phyloP scores from a whole-genome alignment of 2,329 filamentous ascomycete genomes.

The Chrysoporthe cubensis region DNA sequence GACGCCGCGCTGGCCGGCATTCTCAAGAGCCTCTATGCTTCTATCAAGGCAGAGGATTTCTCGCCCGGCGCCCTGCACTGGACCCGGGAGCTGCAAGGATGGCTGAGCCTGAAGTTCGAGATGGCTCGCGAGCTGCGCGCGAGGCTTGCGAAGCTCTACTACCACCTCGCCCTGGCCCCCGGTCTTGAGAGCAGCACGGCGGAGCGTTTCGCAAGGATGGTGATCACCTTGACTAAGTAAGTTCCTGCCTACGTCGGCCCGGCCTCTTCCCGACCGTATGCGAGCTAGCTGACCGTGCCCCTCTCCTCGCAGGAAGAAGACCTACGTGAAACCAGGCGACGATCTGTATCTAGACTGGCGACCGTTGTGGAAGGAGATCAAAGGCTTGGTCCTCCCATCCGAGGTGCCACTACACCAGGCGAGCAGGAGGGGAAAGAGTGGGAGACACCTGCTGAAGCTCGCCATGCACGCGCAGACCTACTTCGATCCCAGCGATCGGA shows the following conservation, averaged over 20 bases:
- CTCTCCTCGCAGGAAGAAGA: conserved; percentile 71
- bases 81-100: conserved; percentile 93
- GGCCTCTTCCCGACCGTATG: not conserved
- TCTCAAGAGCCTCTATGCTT: conserved; percentile 89
- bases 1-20: conserved; percentile 84
- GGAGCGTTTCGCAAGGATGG: conserved; percentile 96
- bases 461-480: conserved; percentile 90
- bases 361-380: conserved; percentile 90
- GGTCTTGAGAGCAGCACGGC: conserved; percentile 81
- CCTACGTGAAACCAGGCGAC: conserved; percentile 88
- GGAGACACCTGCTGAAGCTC: conserved; percentile 78
- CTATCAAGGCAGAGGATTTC: conserved; percentile 91
- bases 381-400: conserved; percentile 83
- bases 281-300: conserved; percentile 35
- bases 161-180: conserved; percentile 87
- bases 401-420: conserved; percentile 73
- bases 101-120: conserved; percentile 97
- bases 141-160: conserved; percentile 87
- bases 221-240: conserved; percentile 92
- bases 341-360: conserved; percentile 94
- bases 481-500: conserved; percentile 86
- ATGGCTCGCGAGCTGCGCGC: conserved; percentile 83
- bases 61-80: conserved; percentile 92
- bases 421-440: conserved; percentile 53
- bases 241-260: conserved; percentile 37